Percentiles rank a stretch among this genome's conserved stretches.
Conservation (phyloP, 208 protist species). For the Trypanosoma conorhini region DNA sequence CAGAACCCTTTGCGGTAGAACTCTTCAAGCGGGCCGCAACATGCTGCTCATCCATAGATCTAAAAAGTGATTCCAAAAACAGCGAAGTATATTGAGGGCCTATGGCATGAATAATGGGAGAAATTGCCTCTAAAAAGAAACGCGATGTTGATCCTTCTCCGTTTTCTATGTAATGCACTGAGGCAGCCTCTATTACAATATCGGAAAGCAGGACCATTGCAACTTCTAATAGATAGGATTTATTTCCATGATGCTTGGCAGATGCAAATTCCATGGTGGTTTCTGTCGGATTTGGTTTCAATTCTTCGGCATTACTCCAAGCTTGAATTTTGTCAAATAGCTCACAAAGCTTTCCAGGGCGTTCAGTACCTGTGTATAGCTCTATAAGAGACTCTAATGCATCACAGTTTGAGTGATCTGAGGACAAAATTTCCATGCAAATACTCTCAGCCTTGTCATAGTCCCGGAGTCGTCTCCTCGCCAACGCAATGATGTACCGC, state of each 20-base stretch:
- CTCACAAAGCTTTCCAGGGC: slow-evolving; percentile 34
- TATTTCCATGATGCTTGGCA: slow-evolving; percentile 4
- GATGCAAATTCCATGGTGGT: neutral
- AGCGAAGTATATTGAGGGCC: slow-evolving; percentile 35
- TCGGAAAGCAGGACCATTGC: slow-evolving; percentile 63
- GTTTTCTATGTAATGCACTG: slow-evolving; percentile 40
- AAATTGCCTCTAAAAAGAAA: slow-evolving; percentile 57
- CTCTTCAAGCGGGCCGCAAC: slow-evolving; percentile 37
- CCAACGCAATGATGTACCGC: slow-evolving; percentile 63
- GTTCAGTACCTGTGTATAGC: slow-evolving; percentile 57
- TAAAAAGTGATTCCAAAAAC: slow-evolving; percentile 58
- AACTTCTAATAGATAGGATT: slow-evolving; percentile 40
- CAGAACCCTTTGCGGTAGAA: slow-evolving; percentile 14
- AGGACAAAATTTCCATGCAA: slow-evolving; percentile 45
- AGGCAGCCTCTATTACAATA: slow-evolving; percentile 59
- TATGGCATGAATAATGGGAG: slow-evolving; percentile 38
- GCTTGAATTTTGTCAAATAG: slow-evolving; percentile 54
- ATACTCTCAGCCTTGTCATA: slow-evolving; percentile 47
- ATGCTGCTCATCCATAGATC: slow-evolving; percentile 68
- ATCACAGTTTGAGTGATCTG: slow-evolving; percentile 56
- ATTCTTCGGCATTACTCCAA: slow-evolving; percentile 27
- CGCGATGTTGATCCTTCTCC: slow-evolving; percentile 71
- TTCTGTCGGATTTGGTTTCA: slow-evolving; percentile 9
- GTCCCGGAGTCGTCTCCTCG: slow-evolving; percentile 43
- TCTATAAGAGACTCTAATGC: slow-evolving; percentile 77